Evolutionary conservation across 805 yeast genomes (phyloP), one percentile per base, ranked within the genome.

Genomic region (Clavispora asparagi): DNA sequence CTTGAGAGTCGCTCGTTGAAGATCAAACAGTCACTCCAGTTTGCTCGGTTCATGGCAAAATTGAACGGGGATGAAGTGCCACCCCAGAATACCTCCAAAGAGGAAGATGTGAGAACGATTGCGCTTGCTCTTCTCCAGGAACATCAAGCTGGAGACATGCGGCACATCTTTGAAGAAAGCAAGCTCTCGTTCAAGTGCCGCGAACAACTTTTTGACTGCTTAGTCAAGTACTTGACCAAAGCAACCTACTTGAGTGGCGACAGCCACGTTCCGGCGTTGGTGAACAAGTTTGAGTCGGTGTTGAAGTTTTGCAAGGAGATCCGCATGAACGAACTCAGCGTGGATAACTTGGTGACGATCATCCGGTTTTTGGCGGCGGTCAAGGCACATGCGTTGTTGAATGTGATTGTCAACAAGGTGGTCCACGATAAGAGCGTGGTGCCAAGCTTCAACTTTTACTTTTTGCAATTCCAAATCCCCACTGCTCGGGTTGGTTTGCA

Each of bases 361-460:
- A 56, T 70, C 29, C 46, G 56, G 26, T 55, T 68, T 13, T 58
- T 70, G 43, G 52, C 69, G 0, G 36, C 47, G 1, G 51, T 49
- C 13, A 51, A 59, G 17, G 58, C 65, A 8, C 52, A 42, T 9
- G 60, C 58, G 6, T 39, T 55, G 6, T 55, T 69, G 46, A 58
- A 58, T 40, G 45, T 66, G 25, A 47, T 71, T 16, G 46, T 65
- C 41, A 54, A 51, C 39, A 66, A 68, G 49, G 53, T 67, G 19
- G 40, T 61, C 33, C 46, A 55, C 23, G 47, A 44, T 28, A 45
- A 49, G 17, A 37, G 46, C 5, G 44, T 58, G 16, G 39, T 61
- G 10, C 49, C 54, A 13, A 42, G 60, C 7, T 30, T 69, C 26
- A 66, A 64, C 48, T 65, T 66, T 40, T 67, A 64, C 43, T 64